Evolutionary conservation across 2,329 filamentous ascomycete species (phyloP).

Genomic region (Monilinia polystroma): DNA sequence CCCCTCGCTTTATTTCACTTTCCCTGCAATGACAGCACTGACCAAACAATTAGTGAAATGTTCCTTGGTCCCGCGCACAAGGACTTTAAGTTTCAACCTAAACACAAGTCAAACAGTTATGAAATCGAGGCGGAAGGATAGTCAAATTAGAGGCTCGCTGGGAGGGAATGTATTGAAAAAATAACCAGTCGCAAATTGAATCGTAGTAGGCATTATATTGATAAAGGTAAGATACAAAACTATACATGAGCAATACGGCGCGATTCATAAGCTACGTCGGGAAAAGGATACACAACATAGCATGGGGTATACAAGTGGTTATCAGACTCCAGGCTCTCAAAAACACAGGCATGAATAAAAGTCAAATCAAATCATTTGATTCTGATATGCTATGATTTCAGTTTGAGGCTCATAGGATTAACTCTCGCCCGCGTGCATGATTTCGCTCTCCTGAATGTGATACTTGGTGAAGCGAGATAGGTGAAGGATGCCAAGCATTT

Average conservation of each 20-base stretch:
- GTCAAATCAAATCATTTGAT: background rate
- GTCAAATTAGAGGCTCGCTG: background rate
- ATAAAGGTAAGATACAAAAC: background rate
- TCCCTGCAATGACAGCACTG: background rate
- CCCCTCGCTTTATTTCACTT: background rate
- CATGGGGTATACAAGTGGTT: background rate
- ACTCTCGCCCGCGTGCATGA: background rate
- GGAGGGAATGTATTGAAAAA: background rate
- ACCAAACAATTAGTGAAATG: conserved; percentile 72
- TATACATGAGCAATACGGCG: background rate
- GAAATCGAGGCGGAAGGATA: conserved; percentile 75
- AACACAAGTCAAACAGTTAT: conserved; percentile 94
- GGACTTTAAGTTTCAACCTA: conserved; percentile 91
- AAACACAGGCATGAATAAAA: background rate
- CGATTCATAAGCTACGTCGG: background rate
- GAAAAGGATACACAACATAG: background rate
- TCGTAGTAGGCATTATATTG: background rate
- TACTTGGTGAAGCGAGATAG: background rate
- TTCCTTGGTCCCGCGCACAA: conserved; percentile 89
- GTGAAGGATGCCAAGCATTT: background rate
- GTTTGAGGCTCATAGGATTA: background rate
- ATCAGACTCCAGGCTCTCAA: background rate
- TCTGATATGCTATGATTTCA: background rate
- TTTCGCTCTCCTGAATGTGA: background rate
- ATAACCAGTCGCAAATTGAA: background rate